Conservation (phyloP, 108 stramenopile genomes). For the Nannochloropsis salina region DNA sequence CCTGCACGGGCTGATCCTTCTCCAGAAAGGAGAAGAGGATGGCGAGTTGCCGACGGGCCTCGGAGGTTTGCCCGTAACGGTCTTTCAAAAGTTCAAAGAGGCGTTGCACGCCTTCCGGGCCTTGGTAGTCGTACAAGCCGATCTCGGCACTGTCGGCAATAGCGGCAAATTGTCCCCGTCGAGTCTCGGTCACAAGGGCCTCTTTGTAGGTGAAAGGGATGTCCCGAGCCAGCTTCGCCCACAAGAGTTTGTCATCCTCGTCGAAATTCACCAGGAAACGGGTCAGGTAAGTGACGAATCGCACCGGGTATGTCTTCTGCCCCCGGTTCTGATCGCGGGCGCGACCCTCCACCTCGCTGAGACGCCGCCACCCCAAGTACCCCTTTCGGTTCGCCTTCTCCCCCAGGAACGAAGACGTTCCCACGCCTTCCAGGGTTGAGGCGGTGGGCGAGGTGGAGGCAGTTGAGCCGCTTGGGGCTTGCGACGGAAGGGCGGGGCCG, state of each 20-base stretch:
- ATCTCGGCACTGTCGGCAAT: neutral
- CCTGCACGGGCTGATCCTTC: slow-evolving; percentile 33
- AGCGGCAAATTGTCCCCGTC: neutral
- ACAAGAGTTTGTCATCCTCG: neutral
- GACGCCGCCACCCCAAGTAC: neutral
- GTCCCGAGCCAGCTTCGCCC: neutral
- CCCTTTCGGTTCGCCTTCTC: neutral
- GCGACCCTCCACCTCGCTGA: neutral
- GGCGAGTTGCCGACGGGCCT: slow-evolving; percentile 40
- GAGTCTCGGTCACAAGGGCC: neutral
- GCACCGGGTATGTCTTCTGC: neutral
- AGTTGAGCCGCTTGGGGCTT: neutral
- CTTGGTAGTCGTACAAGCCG: neutral
- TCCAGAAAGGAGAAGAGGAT: slow-evolving; percentile 44
- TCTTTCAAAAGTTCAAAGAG: neutral
- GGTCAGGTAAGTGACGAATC: neutral
- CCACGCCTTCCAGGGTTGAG: neutral
- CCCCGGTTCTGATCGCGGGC: neutral
- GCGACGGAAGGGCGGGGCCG: neutral
- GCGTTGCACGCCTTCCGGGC: neutral
- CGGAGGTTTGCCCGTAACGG: neutral
- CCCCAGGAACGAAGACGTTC: neutral
- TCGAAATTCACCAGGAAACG: slow-evolving; percentile 2
- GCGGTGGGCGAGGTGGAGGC: neutral
- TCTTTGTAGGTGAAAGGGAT: slow-evolving; percentile 12